Percentiles rank a stretch among this genome's conserved stretches.
These are phyloP conservation scores for Novymonas esmeraldas DNA, from an alignment of 208 protist species.

Conservation along the genomic window DNA sequence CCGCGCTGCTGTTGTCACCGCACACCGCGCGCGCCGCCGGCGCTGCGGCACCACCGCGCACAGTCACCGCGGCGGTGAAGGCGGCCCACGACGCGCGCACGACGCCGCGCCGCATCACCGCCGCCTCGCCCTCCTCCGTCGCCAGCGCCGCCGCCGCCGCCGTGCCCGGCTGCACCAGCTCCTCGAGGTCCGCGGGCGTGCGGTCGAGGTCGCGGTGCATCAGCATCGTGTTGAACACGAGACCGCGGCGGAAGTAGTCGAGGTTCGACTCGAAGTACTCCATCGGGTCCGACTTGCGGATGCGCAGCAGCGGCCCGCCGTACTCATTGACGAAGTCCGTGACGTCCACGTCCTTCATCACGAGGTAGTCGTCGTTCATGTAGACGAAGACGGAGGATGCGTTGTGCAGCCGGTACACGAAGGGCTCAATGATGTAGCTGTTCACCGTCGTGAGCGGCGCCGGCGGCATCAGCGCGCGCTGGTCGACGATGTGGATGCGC, in stretches of 20 bases:
- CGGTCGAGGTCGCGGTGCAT: conserved; percentile 9
- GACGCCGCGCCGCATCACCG: neutral
- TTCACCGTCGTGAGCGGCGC: neutral
- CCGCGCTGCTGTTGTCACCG: conserved; percentile 3
- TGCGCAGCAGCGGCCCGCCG: conserved; percentile 1
- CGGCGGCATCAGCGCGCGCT: conserved; percentile 11
- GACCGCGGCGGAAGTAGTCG: conserved; percentile 13
- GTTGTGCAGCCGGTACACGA: conserved; percentile 21
- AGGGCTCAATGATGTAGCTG: conserved; percentile 17
- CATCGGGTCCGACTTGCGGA: conserved; percentile 11
- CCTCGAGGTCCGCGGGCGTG: neutral
- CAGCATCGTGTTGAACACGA: conserved; percentile 19
- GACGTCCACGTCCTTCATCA: conserved; percentile 26
- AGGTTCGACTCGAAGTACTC: conserved; percentile 16
- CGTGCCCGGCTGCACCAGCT: conserved; percentile 5
- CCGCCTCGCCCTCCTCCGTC: neutral
- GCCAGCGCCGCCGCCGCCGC: neutral
- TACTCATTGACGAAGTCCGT: conserved; percentile 14
- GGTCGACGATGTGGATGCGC: conserved; percentile 17
- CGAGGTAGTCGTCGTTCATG: conserved; percentile 29
- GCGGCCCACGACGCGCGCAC: neutral
- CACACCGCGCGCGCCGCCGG: neutral
- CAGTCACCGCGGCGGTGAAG: neutral
- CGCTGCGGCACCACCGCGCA: neutral
- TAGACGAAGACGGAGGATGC: conserved; percentile 11